Percentiles rank a stretch among this genome's conserved stretches.
Conservation (phyloP, 495 filamentous ascomycete genomes). For the Collariella sp. region DNA sequence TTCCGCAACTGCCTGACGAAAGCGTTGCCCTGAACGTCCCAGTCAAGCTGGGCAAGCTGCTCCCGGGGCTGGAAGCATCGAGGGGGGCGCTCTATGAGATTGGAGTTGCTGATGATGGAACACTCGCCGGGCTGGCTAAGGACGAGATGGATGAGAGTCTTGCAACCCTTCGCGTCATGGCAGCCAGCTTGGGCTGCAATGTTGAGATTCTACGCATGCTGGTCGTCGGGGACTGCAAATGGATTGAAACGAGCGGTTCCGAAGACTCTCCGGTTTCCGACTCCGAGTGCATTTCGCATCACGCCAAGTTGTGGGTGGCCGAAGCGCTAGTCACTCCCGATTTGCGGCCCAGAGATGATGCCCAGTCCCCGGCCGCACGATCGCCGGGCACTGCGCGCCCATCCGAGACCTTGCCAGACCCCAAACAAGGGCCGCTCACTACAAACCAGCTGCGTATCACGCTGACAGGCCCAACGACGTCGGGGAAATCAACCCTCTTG, state of each 20-base stretch:
- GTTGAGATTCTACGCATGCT: slow-evolving; percentile 79
- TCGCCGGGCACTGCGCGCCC: slow-evolving; percentile 7
- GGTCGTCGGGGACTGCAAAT: slow-evolving; percentile 80
- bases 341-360: slow-evolving; percentile 19
- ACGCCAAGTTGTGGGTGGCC: slow-evolving; percentile 71
- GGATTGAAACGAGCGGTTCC: slow-evolving; percentile 32
- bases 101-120: slow-evolving; percentile 90
- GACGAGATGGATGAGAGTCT: slow-evolving; percentile 91
- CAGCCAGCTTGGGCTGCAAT: slow-evolving; percentile 77
- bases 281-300: slow-evolving; percentile 16
- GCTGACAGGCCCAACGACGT: slow-evolving; percentile 81
- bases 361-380: neutral
- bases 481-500: slow-evolving; percentile 85
- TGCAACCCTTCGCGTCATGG: slow-evolving; percentile 76
- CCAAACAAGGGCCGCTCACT: slow-evolving; percentile 28
- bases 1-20: slow-evolving; percentile 64
- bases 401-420: slow-evolving; percentile 15
- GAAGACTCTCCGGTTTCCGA: slow-evolving; percentile 1
- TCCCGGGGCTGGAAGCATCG: slow-evolving; percentile 83
- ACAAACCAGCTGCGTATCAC: slow-evolving; percentile 84
- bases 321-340: slow-evolving; percentile 56
- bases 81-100: slow-evolving; percentile 93
- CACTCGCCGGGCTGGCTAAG: slow-evolving; percentile 76
- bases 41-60: slow-evolving; percentile 51
- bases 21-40: slow-evolving; percentile 43